phyloP scores from a whole-genome alignment of 192 early-diverging fungal genomes.

The Coemansia sp. region DNA sequence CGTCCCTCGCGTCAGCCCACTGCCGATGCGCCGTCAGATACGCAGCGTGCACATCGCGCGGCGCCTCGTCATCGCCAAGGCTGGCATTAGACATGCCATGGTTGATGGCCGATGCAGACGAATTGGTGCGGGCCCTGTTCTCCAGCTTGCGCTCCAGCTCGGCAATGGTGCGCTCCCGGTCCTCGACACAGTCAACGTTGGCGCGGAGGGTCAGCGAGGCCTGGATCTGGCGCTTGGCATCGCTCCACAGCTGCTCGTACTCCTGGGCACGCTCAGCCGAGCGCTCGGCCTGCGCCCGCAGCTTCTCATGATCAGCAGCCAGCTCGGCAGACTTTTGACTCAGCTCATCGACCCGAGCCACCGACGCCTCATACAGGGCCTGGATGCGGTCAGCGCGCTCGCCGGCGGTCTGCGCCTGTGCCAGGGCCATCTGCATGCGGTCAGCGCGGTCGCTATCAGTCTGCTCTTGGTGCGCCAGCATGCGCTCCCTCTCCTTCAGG shows the following conservation, averaged over 20 bases:
- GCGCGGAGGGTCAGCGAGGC: conserved; percentile 29
- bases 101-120: background rate
- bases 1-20: conserved; percentile 40
- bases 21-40: conserved; percentile 51
- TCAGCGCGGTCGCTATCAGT: conserved; percentile 16
- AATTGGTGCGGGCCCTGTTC: conserved; percentile 18
- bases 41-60: conserved; percentile 29
- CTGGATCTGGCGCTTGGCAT: conserved; percentile 34
- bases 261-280: conserved; percentile 19
- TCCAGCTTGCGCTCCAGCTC: conserved; percentile 44
- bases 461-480: background rate
- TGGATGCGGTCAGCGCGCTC: conserved; percentile 48
- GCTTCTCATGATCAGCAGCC: conserved; percentile 16
- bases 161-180: conserved; percentile 41
- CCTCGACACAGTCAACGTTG: conserved; percentile 36
- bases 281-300: conserved; percentile 23
- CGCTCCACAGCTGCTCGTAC: conserved; percentile 48
- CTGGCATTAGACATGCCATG: conserved; percentile 14
- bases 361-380: conserved; percentile 33
- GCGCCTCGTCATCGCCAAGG: conserved; percentile 14
- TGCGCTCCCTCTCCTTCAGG: conserved; percentile 2
- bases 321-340: conserved; percentile 15
- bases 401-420: conserved; percentile 29
- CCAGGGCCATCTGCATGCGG: conserved; percentile 30
- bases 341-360: conserved; percentile 20